phyloP scores from a whole-genome alignment of 345 rosid species.

The Pistacia integerrima region DNA sequence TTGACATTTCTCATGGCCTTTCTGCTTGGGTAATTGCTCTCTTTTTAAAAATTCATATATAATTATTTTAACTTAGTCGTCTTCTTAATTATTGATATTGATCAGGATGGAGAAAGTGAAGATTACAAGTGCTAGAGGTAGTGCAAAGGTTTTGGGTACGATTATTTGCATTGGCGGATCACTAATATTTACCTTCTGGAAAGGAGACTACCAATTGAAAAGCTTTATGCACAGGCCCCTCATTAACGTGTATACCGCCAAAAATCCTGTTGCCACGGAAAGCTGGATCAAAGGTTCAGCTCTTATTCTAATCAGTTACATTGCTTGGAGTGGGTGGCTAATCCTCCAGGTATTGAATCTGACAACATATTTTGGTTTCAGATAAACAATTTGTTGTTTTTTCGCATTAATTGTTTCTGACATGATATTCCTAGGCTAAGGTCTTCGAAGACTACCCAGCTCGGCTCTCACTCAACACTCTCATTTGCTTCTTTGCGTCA shows the following conservation, averaged over 20 bases:
- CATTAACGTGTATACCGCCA: conserved; percentile 27
- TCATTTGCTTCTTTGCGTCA: conserved; percentile 49
- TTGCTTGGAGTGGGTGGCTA: conserved; percentile 50
- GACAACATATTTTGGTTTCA: too few species aligned
- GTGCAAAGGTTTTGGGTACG: conserved; percentile 41
- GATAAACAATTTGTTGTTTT: too few species aligned
- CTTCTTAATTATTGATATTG: background rate
- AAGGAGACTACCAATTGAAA: conserved; percentile 36
- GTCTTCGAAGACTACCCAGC: conserved; percentile 41
- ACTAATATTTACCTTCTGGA: conserved; percentile 53
- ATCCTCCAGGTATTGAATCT: conserved; percentile 37
- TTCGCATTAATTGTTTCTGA: too few species aligned
- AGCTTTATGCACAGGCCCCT: conserved; percentile 38
- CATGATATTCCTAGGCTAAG: conserved; percentile 18
- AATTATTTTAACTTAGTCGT: background rate
- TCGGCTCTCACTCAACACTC: conserved; percentile 36
- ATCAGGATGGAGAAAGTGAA: conserved; percentile 52
- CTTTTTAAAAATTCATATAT: too few species aligned
- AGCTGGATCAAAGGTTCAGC: conserved; percentile 51
- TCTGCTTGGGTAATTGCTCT: conserved; percentile 33
- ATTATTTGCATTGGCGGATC: conserved; percentile 39
- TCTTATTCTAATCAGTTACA: conserved; percentile 39
- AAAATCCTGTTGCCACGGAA: conserved; percentile 6
- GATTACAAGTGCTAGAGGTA: conserved; percentile 28
- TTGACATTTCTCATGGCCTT: conserved; percentile 43